phyloP scores from a whole-genome alignment of 2,329 filamentous ascomycete genomes.

The Arthrobotrys musiformis region DNA sequence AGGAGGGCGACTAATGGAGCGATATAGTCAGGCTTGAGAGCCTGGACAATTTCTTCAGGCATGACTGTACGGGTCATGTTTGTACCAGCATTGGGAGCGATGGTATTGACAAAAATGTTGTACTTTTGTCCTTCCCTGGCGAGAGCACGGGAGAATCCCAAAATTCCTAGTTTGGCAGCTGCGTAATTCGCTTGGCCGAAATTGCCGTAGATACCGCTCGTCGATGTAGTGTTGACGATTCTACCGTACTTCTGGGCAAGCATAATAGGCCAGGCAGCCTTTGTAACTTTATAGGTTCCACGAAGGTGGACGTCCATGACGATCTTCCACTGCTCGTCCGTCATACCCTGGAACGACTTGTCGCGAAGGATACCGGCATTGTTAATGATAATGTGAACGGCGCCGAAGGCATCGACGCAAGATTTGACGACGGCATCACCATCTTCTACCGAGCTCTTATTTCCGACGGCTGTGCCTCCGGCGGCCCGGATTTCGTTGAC shows the following conservation, averaged over 20 bases:
- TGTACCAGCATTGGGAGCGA: conserved; percentile 96
- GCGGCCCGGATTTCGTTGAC: conserved; percentile 91
- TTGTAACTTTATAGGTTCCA: conserved; percentile 95
- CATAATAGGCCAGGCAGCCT: conserved; percentile 97
- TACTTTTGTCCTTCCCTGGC: conserved; percentile 94
- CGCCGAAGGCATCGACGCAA: conserved; percentile 91
- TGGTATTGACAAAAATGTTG: conserved; percentile 98
- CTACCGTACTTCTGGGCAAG: conserved; percentile 99
- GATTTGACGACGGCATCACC: conserved; percentile 90
- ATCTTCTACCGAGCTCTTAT: conserved; percentile 93
- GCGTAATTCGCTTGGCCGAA: conserved; percentile 99
- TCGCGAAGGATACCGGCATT: conserved; percentile 97
- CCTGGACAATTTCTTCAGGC: conserved; percentile 97
- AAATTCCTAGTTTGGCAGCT: conserved; percentile 88
- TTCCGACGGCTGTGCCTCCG: conserved; percentile 88
- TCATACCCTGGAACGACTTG: conserved; percentile 98
- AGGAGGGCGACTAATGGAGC: conserved; percentile 90
- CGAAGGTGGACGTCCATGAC: conserved; percentile 92
- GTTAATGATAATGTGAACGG: conserved; percentile 95
- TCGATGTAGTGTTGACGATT: conserved; percentile 95
- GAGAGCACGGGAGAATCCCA: conserved; percentile 92
- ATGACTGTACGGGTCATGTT: conserved; percentile 93
- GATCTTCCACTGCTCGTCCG: conserved; percentile 89
- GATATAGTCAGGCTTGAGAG: conserved; percentile 99
- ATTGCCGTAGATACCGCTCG: conserved; percentile 97